Percentiles rank a stretch among this genome's conserved stretches.
These are phyloP conservation scores for Chytriomyces confervae DNA, from an alignment of 192 early-diverging fungal genomes.

Conservation along the genomic window DNA sequence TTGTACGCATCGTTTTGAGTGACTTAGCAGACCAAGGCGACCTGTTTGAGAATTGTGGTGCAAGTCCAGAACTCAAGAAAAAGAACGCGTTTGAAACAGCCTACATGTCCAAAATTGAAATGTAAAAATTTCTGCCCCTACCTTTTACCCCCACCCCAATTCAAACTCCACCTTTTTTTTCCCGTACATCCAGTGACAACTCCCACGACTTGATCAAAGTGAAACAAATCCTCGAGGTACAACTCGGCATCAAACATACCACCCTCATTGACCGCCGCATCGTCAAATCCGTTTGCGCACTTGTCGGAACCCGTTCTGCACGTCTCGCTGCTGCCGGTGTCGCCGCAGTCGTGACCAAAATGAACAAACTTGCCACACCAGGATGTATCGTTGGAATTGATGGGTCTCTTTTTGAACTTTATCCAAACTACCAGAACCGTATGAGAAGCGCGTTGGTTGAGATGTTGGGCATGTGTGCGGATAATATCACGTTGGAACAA, in stretches of 20 bases:
- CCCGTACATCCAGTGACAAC: conserved; percentile 54
- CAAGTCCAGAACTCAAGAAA: conserved; percentile 66
- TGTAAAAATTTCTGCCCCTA: conserved; percentile 11
- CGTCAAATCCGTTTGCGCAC: conserved; percentile 71
- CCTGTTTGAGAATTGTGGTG: conserved; percentile 62
- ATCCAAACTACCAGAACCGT: conserved; percentile 80
- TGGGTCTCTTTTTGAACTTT: conserved; percentile 84
- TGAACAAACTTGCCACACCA: conserved; percentile 43
- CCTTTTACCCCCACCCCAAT: background rate
- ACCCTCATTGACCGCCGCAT: conserved; percentile 70
- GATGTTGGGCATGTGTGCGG: conserved; percentile 70
- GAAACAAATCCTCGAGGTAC: conserved; percentile 63
- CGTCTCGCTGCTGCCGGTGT: conserved; percentile 70
- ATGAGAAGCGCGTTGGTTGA: conserved; percentile 75
- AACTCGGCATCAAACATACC: conserved; percentile 64
- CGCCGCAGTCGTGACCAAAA: conserved; percentile 75
- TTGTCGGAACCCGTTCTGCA: conserved; percentile 82
- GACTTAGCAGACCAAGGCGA: conserved; percentile 82
- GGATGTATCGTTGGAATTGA: conserved; percentile 85
- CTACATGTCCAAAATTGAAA: conserved; percentile 61
- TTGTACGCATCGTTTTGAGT: conserved; percentile 78
- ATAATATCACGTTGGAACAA: conserved; percentile 74
- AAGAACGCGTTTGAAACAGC: conserved; percentile 75
- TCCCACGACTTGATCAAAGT: conserved; percentile 64
- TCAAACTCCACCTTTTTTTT: background rate